Conservation (phyloP, 2,329 filamentous ascomycete species). For the Hypoxylon sp. region DNA sequence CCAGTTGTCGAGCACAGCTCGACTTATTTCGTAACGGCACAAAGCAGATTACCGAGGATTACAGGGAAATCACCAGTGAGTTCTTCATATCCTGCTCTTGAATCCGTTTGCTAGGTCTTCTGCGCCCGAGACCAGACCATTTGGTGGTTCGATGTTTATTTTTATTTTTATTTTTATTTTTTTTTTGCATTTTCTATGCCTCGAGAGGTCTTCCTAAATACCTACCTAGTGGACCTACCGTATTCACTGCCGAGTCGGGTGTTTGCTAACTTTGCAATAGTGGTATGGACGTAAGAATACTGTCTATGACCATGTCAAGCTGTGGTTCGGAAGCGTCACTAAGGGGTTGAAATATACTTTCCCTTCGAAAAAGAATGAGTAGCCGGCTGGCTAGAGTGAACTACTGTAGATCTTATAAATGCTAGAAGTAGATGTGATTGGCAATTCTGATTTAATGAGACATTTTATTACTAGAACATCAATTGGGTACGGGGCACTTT, state of each 20-base stretch:
- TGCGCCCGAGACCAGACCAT: background rate
- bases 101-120: background rate
- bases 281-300: constrained; percentile 48
- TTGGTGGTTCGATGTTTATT: background rate
- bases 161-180: no score
- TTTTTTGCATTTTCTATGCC: no score
- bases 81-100: background rate
- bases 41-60: constrained; percentile 43
- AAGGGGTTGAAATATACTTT: constrained; percentile 45
- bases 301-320: constrained; percentile 43
- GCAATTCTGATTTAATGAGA: background rate
- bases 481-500: background rate
- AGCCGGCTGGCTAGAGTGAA: background rate
- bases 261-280: constrained; percentile 20
- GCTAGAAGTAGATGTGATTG: background rate
- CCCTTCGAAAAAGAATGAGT: constrained; percentile 42
- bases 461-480: background rate
- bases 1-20: constrained; percentile 46
- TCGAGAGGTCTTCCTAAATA: background rate
- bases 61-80: constrained; percentile 44
- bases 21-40: constrained; percentile 45
- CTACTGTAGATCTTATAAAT: background rate
- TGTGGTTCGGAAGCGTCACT: constrained; percentile 49
- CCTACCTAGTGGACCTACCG: background rate
- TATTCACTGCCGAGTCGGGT: background rate